Base-by-base conservation (phyloP, 805 yeast species). In the Candida nitratophila region DNA sequence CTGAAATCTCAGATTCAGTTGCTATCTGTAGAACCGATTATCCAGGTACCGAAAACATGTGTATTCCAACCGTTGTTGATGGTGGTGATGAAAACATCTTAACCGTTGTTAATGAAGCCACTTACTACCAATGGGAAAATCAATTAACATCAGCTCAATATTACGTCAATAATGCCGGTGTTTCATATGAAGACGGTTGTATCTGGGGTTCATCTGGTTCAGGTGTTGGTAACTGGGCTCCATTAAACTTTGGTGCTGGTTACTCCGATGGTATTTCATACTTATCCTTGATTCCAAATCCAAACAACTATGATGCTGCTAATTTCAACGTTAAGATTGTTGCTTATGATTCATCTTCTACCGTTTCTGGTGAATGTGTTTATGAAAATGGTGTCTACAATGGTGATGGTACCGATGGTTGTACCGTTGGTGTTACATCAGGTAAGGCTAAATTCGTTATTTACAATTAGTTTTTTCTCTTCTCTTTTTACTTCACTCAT, bases 371-470 rank as follows among this genome's bases (percentile, higher is more conserved):
- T 51, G 70, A 74, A 40, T 91, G 98, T 73, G 66, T 65, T 43
- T 91, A 90, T 73, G 86, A 76, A 60, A 70, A 86, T 60, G 98
- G 98, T 55, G 46, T 55, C 31, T 86, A 82, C 74, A 75, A 75
- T 56, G 86, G 85, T 47, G 66, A 65, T 49, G 87, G 88, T 52
- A 49, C 81, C 38, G 88, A 81, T 56, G 98, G 98, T 55, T 91
- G 98, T 79, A 91, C 98, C 44, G 96, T 84, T 52, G 81, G 95
- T 53, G 95, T 91, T 51, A 79, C 88, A 47, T 64, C 72, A 29
- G 98, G 99, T 65, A 70, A 69, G 51, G 97, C 95, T 50, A 74
- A 84, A 64, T 86, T 84, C 64, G 96, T 88, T 44, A 74, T 89
- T 51, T 88, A 87, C 57, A 53, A 44, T 40, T 47, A 29, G n/a